phyloP scores from a whole-genome alignment of 805 yeast species.

The Lachancea mirantina region DNA sequence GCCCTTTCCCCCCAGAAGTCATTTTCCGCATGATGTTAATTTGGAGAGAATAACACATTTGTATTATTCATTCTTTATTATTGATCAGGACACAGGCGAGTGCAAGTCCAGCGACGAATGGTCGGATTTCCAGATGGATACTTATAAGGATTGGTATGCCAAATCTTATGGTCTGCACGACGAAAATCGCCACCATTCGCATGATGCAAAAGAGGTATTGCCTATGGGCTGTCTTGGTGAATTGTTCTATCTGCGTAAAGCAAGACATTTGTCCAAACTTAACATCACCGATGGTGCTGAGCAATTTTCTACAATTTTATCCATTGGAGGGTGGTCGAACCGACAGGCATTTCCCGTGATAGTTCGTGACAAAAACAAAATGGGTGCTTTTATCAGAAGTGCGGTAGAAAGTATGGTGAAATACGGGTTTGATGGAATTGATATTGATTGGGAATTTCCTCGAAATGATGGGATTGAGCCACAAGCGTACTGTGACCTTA shows the following conservation, averaged over 20 bases:
- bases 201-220: conserved; percentile 5
- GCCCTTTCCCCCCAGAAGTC: conserved; percentile 52
- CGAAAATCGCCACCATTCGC: conserved; percentile 5
- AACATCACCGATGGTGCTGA: conserved; percentile 4
- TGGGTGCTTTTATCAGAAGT: conserved; percentile 44
- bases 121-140: conserved; percentile 49
- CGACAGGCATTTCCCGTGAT: conserved; percentile 43
- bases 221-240: conserved; percentile 45
- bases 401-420: conserved; percentile 40
- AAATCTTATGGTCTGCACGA: conserved; percentile 12
- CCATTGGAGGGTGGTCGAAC: conserved; percentile 79
- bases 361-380: conserved; percentile 31
- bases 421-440: conserved; percentile 81
- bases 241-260: conserved; percentile 40
- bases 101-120: conserved; percentile 53
- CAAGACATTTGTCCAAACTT: conserved; percentile 8
- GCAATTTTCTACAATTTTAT: conserved; percentile 51
- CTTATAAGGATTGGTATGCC: conserved; percentile 14
- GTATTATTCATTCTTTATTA: conserved; percentile 68
- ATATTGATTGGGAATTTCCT: conserved; percentile 95
- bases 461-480: conserved; percentile 38
- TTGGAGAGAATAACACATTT: conserved; percentile 52
- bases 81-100: conserved; percentile 48
- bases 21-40: conserved; percentile 57
- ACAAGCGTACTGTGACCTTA: conserved; percentile 35